Conservation (phyloP, 306 rosid species). For the Lablab purpureus region DNA sequence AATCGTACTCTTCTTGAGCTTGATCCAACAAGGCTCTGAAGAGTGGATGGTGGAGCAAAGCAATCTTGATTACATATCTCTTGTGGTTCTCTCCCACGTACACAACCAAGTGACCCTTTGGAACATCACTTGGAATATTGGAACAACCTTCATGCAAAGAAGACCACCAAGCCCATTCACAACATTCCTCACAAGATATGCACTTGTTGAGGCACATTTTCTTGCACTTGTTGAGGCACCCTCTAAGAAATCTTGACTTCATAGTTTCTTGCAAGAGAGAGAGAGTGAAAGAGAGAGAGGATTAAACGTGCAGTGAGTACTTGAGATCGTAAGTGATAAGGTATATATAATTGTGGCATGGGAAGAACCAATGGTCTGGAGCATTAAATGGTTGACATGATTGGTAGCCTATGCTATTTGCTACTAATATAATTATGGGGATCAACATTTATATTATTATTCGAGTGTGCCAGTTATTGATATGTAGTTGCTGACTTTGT, state of each 20-base stretch:
- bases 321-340: constrained; percentile 53
- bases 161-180: constrained; percentile 65
- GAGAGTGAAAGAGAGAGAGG: not conserved
- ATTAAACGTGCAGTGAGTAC: constrained; percentile 42
- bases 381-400: constrained; percentile 71
- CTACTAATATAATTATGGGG: constrained; percentile 16
- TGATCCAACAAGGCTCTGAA: constrained; percentile 86
- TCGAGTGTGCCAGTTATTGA: constrained; percentile 26
- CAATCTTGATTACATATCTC: constrained; percentile 79
- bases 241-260: constrained; percentile 57
- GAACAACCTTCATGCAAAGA: constrained; percentile 57
- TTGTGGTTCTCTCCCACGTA: constrained; percentile 79
- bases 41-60: constrained; percentile 80
- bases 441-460: constrained; percentile 39
- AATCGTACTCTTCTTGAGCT: constrained; percentile 84
- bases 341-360: constrained; percentile 65
- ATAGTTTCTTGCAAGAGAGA: constrained; percentile 20
- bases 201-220: constrained; percentile 51
- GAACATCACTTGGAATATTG: constrained; percentile 84
- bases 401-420: constrained; percentile 52
- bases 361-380: constrained; percentile 44
- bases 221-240: constrained; percentile 79
- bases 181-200: constrained; percentile 51
- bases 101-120: constrained; percentile 92
- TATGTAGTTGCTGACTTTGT: constrained; percentile 48